Percentiles rank a stretch among this genome's conserved stretches.
phyloP scores from a whole-genome alignment of 352 stramenopile genomes.

The Phytophthora nicotianae region DNA sequence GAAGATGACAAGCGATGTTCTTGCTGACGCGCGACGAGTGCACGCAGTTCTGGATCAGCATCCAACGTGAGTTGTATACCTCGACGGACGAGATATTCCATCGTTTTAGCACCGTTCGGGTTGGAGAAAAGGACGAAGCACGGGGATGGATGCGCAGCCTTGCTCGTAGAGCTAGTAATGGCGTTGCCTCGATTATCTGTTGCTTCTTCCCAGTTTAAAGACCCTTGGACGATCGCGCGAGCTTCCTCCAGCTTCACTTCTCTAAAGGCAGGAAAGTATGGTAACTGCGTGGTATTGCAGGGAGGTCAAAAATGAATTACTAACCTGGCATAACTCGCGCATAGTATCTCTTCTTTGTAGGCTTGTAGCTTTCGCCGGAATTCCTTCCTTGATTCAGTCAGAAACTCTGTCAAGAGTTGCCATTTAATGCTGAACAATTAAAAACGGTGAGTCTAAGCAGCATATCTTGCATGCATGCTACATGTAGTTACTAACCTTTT shows the following conservation, averaged over 20 bases:
- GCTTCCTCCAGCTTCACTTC: constrained; percentile 74
- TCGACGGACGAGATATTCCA: constrained; percentile 63
- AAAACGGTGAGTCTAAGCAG: not conserved
- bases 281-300: not conserved
- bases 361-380: constrained; percentile 47
- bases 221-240: constrained; percentile 72
- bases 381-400: constrained; percentile 45
- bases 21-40: constrained; percentile 54
- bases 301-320: not conserved
- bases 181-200: constrained; percentile 10
- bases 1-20: constrained; percentile 27
- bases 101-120: constrained; percentile 32
- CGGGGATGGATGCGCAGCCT: constrained; percentile 15
- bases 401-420: constrained; percentile 54
- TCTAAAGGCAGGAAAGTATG: constrained; percentile 14
- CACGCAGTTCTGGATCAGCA: constrained; percentile 59
- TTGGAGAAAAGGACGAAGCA: constrained; percentile 63
- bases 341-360: constrained; percentile 58
- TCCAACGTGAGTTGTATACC: constrained; percentile 77
- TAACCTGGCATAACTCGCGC: constrained; percentile 57
- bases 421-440: constrained; percentile 56
- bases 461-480: too few species aligned
- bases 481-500: constrained; percentile 43
- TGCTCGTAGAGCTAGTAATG: constrained; percentile 16
- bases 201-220: constrained; percentile 38